Evolutionary conservation across 1,284 basidiomycete species (phyloP).

Genomic region (Mycosarcoma mackinlayi): DNA sequence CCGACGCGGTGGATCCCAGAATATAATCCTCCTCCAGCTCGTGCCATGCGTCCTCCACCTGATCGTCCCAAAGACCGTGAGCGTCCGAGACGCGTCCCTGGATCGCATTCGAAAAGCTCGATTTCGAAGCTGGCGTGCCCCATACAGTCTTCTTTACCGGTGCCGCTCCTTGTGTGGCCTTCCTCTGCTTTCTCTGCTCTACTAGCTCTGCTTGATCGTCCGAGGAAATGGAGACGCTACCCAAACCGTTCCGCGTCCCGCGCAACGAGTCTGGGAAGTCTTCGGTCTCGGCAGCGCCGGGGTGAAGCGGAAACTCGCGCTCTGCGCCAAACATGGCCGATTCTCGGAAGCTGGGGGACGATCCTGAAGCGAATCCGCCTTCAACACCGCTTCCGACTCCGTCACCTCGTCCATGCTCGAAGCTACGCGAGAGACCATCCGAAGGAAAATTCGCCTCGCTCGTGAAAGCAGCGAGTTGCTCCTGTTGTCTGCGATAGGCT

Average conservation of each 20-base stretch:
- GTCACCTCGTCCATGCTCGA: conserved; percentile 19
- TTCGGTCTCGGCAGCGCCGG: conserved; percentile 46
- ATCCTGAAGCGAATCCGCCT: conserved; percentile 11
- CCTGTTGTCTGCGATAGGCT: conserved; percentile 45
- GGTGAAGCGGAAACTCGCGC: conserved; percentile 61
- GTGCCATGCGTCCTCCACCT: conserved; percentile 65
- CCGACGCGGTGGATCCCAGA: conserved; percentile 45
- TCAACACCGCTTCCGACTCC: conserved; percentile 13
- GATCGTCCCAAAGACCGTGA: conserved; percentile 40
- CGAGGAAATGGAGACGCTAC: conserved; percentile 36
- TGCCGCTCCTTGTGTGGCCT: conserved; percentile 1
- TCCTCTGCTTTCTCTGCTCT: not conserved
- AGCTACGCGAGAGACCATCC: conserved; percentile 48
- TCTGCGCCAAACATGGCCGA: conserved; percentile 64
- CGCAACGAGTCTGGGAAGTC: conserved; percentile 57
- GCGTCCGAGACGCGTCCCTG: conserved; percentile 31
- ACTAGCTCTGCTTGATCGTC: conserved; percentile 31
- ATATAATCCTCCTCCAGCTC: conserved; percentile 66
- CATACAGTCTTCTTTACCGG: conserved; percentile 61
- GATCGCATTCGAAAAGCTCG: conserved; percentile 48
- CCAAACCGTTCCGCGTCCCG: conserved; percentile 24
- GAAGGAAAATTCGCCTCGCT: conserved; percentile 47
- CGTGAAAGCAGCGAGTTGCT: conserved; percentile 36
- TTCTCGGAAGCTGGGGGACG: conserved; percentile 60
- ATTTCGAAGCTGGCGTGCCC: conserved; percentile 60